A percentile compares a stretch with the other conserved stretches of the same genome.
Conservation (phyloP, 352 stramenopile species). For the Aphanomyces astaci region DNA sequence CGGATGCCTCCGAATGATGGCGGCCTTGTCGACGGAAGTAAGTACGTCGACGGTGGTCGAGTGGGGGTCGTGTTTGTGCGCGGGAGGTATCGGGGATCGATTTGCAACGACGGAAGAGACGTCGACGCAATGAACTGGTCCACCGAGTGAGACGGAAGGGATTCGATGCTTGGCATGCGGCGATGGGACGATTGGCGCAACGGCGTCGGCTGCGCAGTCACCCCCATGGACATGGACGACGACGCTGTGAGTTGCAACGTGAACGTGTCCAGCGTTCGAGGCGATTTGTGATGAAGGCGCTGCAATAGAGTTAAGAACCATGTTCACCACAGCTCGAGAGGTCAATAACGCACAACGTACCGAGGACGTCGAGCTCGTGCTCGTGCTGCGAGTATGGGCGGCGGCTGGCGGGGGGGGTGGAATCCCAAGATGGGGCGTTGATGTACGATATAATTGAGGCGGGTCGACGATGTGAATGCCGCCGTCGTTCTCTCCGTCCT, state of each 20-base stretch:
- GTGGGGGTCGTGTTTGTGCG: neutral
- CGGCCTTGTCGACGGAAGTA: neutral
- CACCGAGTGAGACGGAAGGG: neutral
- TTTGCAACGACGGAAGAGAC: neutral
- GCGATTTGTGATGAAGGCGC: neutral
- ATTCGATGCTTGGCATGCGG: neutral
- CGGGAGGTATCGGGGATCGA: slow-evolving; percentile 1
- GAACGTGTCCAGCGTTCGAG: neutral
- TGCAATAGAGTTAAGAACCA: neutral
- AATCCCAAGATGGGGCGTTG: no score
- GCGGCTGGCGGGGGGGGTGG: no score
- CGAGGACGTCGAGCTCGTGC: neutral
- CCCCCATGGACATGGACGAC: neutral
- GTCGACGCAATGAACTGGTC: neutral
- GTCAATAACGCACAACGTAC: no score
- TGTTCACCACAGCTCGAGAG: neutral
- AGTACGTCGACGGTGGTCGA: no score
- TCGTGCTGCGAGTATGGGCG: neutral
- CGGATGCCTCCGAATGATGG: neutral
- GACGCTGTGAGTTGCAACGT: neutral
- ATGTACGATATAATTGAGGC: neutral
- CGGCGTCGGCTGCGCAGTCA: neutral
- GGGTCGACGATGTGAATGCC: slow-evolving; percentile 33
- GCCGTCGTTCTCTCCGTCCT: no score
- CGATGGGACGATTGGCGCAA: neutral